Base-by-base conservation (phyloP, 2,329 filamentous ascomycete species). In the Phyllosticta paracitricarpa region DNA sequence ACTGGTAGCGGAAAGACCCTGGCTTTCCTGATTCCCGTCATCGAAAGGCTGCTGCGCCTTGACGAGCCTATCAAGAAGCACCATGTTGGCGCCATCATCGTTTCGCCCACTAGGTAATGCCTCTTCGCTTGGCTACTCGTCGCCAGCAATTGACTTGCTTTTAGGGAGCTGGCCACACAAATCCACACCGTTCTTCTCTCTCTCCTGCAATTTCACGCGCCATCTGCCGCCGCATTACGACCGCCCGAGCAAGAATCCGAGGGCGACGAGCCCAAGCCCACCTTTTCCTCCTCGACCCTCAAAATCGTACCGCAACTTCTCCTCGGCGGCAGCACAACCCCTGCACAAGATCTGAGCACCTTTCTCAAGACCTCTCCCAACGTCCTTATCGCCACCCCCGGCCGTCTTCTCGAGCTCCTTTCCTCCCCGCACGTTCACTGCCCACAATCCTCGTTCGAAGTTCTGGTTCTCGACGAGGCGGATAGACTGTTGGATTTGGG, bases 1-100 rank as follows among this genome's bases (percentile, higher is more conserved):
- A 96, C 91, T 2, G 91, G 92, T 12, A 94, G 89, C 73, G 91
- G 91, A 63, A 96, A 97, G 76, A 96, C 91, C 0, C 79, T 96
- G 30, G 84, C 90, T 1, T 99, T 93, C 69, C 77, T 95, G 35
- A 86, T 97, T 55, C 91, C 92, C 1, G 79, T 95, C 3, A 83
- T 95, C 25, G 88, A 96, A 74, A 88, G 89, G 67, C 79, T 97
- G 54, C 78, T 97, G 63, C 86, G 88, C 65, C 77, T 89, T 28
- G 87, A 91, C 63, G 89, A 93, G 63, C 88, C 91, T 2, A 85
- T 91, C 35, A 96, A 94, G 75, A 91, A 88, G 70, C 88, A 96
- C 73, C 90, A 97, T 72, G 83, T 99, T 63, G 89, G 88, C 63
- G 91, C 89, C 65, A 94, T 99, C 65, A 86, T 99, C 68, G 86